Evolutionary conservation across 192 early-diverging fungal genomes (phyloP), one percentile per base, ranked within the genome.

Genomic region (Kappamyces sp.): DNA sequence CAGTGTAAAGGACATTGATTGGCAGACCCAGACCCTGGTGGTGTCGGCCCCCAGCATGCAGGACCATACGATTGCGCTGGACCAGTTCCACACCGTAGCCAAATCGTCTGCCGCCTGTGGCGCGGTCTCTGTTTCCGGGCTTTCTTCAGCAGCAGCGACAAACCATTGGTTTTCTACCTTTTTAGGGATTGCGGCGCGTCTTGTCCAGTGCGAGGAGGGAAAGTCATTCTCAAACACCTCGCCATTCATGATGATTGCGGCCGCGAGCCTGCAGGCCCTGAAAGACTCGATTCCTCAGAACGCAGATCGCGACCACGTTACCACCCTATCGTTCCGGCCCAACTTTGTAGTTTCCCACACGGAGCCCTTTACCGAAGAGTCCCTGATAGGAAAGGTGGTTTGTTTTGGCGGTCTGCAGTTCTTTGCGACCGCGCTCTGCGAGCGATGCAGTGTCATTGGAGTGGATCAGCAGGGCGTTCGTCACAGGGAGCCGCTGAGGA

Each of bases 331-430:
- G 48, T 88, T 87, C 64, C 76, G 90, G 4, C 81, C 81, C 5
- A 91, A 91, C 66, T 60, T 91, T 57, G 68, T 83, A 34, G 75
- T 87, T 30, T 71, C 66, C 1, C n/a, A 33, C n/a, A 15, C 47
- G n/a, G 31, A 34, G 33, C 74, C 83, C 9, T 92, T 84, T 54
- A 78, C 75, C 15, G 90, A 92, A 60, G 84, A 90, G 59, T 45
- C 62, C 3, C 87, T 84, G 85, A 48, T 70, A 3, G 59, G 58
- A 4, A 63, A 57, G 14, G 47, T 66, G 30, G 57, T 83, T 41
- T 63, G 47, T 49, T 68, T 80, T 42, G 75, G 71, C 11, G 64
- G 48, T 1, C 75, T 75, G 34, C 53, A 66, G 33, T 84, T 84
- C 58, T 65, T 74, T 54, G 80, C 78, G 2, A 32, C 32, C 12